These are phyloP conservation scores for Fusarium caatingaense DNA, from an alignment of 2,329 filamentous ascomycete species.

Conservation along the genomic window DNA sequence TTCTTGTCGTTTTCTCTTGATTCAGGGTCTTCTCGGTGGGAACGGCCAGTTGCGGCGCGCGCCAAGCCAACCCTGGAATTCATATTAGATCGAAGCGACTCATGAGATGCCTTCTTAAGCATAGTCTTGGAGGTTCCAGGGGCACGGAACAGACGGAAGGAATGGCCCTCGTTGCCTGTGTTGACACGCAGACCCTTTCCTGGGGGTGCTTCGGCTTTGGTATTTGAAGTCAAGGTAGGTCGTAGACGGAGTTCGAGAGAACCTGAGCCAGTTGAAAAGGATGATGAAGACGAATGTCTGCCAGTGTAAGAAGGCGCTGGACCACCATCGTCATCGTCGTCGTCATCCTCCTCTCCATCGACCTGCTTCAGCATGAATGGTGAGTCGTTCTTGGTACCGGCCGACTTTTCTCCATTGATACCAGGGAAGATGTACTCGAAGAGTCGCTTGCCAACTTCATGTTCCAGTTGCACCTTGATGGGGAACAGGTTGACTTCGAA, in stretches of 20 bases:
- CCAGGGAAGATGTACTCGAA: conserved; percentile 99
- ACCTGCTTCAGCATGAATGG: conserved; percentile 66
- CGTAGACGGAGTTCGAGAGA: conserved; percentile 85
- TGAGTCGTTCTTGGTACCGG: conserved; percentile 66
- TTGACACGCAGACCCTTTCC: conserved; percentile 63
- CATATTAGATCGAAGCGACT: conserved; percentile 62
- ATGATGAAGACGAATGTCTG: conserved; percentile 56
- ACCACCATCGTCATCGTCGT: conserved; percentile 54
- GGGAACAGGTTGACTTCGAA: conserved; percentile 96
- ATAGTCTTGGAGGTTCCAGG: conserved; percentile 57
- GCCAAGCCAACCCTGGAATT: conserved; percentile 57
- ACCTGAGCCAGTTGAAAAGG: conserved; percentile 72
- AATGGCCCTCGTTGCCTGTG: conserved; percentile 59
- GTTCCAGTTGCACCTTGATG: conserved; percentile 92
- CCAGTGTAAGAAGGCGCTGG: conserved; percentile 53
- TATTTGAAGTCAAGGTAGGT: conserved; percentile 78
- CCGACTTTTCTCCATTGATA: conserved; percentile 67
- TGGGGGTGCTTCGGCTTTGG: conserved; percentile 51
- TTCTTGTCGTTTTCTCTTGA: conserved; percentile 59
- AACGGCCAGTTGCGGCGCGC: conserved; percentile 60
- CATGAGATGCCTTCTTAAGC: conserved; percentile 66
- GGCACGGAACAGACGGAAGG: conserved; percentile 65
- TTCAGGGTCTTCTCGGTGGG: conserved; percentile 54
- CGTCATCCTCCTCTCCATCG: conserved; percentile 61
- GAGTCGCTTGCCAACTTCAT: conserved; percentile 89